Evolutionary conservation across 2,329 filamentous ascomycete species (phyloP).

Genomic region (Lachnellula suecica): DNA sequence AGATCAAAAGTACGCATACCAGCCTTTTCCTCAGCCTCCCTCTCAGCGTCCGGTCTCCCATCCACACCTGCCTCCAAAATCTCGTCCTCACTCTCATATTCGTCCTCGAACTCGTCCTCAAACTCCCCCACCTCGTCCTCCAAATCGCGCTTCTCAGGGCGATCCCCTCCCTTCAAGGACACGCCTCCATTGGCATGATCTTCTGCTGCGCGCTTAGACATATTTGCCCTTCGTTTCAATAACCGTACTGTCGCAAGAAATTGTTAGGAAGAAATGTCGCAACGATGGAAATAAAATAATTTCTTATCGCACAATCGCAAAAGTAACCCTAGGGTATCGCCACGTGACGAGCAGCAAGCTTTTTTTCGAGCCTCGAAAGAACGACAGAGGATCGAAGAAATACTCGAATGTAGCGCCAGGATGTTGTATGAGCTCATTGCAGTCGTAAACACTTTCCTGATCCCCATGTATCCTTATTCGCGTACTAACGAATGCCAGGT

Average conservation of each 20-base stretch:
- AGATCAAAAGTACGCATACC: conserved; percentile 42
- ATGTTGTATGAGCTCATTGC: conserved; percentile 99
- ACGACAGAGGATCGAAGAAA: neutral
- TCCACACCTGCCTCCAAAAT: conserved; percentile 93
- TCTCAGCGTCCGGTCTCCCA: conserved; percentile 85
- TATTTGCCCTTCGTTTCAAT: conserved; percentile 27
- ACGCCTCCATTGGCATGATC: conserved; percentile 44
- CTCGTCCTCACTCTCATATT: conserved; percentile 89
- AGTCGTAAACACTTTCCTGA: conserved; percentile 63
- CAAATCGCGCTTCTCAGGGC: conserved; percentile 65
- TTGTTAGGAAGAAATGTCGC: neutral
- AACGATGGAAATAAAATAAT: neutral
- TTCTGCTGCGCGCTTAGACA: conserved; percentile 61
- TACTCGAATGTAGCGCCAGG: conserved; percentile 33
- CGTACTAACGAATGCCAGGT: conserved; percentile 56
- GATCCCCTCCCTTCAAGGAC: conserved; percentile 59
- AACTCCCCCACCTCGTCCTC: conserved; percentile 74
- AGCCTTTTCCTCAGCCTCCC: conserved; percentile 83
- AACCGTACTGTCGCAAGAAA: neutral
- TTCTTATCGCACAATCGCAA: conserved; percentile 11
- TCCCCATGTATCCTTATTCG: neutral
- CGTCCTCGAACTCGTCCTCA: conserved; percentile 92
- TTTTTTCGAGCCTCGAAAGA: neutral
- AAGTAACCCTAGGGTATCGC: neutral
- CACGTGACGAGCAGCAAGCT: neutral